Conservation (phyloP, 164 flowering plant genomes). For the Aristolochia californica region DNA sequence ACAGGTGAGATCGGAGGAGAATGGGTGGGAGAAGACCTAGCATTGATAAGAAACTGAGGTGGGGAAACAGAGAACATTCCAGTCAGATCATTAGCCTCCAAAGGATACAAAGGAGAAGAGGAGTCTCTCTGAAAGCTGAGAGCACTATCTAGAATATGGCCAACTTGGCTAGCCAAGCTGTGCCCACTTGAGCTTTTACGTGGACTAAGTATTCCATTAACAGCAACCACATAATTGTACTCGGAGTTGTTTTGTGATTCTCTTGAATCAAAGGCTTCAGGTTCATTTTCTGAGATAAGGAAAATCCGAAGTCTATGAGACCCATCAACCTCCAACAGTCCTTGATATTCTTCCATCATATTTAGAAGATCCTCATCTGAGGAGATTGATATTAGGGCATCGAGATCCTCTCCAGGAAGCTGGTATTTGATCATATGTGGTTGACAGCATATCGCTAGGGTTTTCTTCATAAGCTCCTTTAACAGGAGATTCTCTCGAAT, state of each 20-base stretch:
- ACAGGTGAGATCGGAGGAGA: slow-evolving; percentile 38
- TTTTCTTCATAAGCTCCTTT: slow-evolving; percentile 49
- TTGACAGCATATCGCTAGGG: slow-evolving; percentile 39
- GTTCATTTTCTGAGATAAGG: slow-evolving; percentile 41
- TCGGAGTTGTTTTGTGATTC: slow-evolving; percentile 31
- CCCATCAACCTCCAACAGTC: slow-evolving; percentile 37
- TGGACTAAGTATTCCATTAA: slow-evolving; percentile 51
- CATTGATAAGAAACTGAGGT: slow-evolving; percentile 1
- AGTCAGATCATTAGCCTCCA: slow-evolving; percentile 12
- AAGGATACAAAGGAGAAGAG: slow-evolving; percentile 17
- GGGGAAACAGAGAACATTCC: slow-evolving; percentile 6
- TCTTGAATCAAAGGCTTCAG: slow-evolving; percentile 41
- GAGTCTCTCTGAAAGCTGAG: slow-evolving; percentile 26
- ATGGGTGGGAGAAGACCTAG: slow-evolving; percentile 19
- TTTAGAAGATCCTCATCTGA: slow-evolving; percentile 78
- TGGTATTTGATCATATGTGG: slow-evolving; percentile 71
- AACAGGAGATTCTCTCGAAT: slow-evolving; percentile 38
- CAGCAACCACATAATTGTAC: slow-evolving; percentile 66
- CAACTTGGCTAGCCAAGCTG: slow-evolving; percentile 27
- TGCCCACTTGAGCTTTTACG: slow-evolving; percentile 39
- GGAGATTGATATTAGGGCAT: slow-evolving; percentile 75
- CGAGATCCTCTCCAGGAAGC: slow-evolving; percentile 92
- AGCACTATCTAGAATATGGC: slow-evolving; percentile 21
- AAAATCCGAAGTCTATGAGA: slow-evolving; percentile 56
- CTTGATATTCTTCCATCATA: slow-evolving; percentile 77